A percentile compares a stretch with the other conserved stretches of the same genome.
Conservation (phyloP, 441 rosid genomes). For the Gossypium gossypioides region DNA sequence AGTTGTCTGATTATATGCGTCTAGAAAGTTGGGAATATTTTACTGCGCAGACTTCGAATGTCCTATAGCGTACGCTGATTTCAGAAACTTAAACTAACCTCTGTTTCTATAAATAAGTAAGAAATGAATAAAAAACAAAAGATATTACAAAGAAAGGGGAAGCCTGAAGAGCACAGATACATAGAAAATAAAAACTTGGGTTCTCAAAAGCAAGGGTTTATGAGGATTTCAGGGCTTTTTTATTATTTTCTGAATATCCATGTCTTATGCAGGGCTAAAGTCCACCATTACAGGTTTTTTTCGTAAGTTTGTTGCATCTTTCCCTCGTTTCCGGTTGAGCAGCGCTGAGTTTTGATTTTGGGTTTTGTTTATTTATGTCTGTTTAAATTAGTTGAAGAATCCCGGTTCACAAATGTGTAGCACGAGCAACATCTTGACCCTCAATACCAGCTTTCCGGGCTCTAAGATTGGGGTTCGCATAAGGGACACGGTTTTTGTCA, state of each 20-base stretch:
- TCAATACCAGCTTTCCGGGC: constrained; percentile 20
- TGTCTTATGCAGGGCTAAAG: background rate
- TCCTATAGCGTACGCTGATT: too few species aligned
- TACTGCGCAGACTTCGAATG: too few species aligned
- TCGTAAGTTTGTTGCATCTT: background rate
- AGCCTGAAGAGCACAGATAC: constrained; percentile 6
- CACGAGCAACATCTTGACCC: constrained; percentile 15
- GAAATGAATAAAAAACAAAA: background rate
- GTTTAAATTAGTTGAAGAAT: constrained; percentile 6
- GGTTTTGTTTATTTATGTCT: background rate
- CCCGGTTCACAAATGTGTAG: constrained; percentile 15
- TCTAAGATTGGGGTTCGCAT: constrained; percentile 14
- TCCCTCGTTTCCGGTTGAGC: background rate
- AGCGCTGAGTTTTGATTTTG: background rate
- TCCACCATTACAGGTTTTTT: background rate
- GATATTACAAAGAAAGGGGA: background rate
- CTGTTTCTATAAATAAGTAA: background rate
- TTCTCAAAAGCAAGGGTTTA: background rate
- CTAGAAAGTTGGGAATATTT: background rate
- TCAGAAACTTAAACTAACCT: background rate
- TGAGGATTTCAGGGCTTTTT: background rate
- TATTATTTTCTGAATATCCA: background rate
- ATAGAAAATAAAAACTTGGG: background rate
- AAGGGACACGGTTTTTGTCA: constrained; percentile 18
- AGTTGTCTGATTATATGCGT: background rate